A percentile compares a stretch with the other conserved stretches of the same genome.
Conservation (phyloP, 2,329 filamentous ascomycete species). For the Hypoxylon sp. region DNA sequence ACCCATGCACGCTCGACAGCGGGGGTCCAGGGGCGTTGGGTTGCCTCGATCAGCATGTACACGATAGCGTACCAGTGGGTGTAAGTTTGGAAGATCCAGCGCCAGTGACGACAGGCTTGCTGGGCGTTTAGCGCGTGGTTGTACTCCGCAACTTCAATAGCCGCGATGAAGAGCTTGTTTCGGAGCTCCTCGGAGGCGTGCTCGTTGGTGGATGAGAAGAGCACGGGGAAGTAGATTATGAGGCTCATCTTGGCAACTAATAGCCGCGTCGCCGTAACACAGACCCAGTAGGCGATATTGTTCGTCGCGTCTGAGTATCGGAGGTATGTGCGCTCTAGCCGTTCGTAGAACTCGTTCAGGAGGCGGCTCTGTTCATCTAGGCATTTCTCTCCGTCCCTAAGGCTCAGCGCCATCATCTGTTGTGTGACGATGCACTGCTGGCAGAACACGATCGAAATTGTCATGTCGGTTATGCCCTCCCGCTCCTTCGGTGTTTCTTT, state of each 20-base stretch:
- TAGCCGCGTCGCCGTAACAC: constrained; percentile 72
- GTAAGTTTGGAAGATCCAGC: constrained; percentile 66
- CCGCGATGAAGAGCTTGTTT: constrained; percentile 77
- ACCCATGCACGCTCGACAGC: constrained; percentile 49
- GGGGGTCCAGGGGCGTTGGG: constrained; percentile 49
- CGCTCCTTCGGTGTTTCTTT: constrained; percentile 54
- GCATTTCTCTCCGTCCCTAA: constrained; percentile 47
- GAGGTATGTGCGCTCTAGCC: constrained; percentile 59
- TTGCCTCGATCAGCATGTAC: constrained; percentile 62
- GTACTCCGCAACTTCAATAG: constrained; percentile 81
- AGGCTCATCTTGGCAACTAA: constrained; percentile 85
- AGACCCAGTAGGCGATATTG: constrained; percentile 57
- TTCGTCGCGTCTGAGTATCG: constrained; percentile 53
- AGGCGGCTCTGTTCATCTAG: constrained; percentile 57
- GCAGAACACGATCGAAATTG: constrained; percentile 56
- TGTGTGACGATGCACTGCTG: constrained; percentile 55
- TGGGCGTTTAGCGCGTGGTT: constrained; percentile 75
- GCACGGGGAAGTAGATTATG: constrained; percentile 80
- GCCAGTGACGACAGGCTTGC: constrained; percentile 59
- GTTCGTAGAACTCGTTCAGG: constrained; percentile 42
- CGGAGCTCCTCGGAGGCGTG: constrained; percentile 72
- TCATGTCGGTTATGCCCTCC: constrained; percentile 62
- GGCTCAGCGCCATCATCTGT: constrained; percentile 54
- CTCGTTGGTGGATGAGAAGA: constrained; percentile 69
- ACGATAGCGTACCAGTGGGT: constrained; percentile 66